Conservation (phyloP, 176 grass and related monocot species). For the Poa annua region DNA sequence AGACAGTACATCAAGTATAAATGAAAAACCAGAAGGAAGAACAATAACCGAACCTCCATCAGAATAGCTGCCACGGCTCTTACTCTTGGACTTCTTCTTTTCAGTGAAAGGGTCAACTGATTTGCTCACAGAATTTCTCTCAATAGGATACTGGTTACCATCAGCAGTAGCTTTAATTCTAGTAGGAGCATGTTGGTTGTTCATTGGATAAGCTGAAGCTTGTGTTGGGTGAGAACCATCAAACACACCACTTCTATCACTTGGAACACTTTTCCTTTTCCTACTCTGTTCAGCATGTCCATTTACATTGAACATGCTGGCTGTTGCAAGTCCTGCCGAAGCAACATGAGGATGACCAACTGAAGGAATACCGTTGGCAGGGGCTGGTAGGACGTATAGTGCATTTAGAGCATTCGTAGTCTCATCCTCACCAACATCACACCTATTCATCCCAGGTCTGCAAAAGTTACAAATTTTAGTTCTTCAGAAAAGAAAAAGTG, state of each 20-base stretch:
- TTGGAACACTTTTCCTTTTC: conserved; percentile 58
- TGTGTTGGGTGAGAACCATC: conserved; percentile 53
- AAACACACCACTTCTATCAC: conserved; percentile 36
- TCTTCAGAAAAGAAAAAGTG: conserved; percentile 33
- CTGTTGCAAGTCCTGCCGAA: conserved; percentile 44
- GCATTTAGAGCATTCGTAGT: conserved; percentile 87
- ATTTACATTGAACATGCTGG: conserved; percentile 38
- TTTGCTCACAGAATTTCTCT: conserved; percentile 56
- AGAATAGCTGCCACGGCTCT: conserved; percentile 63
- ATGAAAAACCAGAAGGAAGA: conserved; percentile 27
- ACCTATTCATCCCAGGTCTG: conserved; percentile 90
- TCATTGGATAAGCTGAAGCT: conserved; percentile 49
- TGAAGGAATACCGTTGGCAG: conserved; percentile 49
- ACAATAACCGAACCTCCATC: conserved; percentile 72
- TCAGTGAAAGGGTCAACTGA: conserved; percentile 57
- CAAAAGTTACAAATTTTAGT: conserved; percentile 41
- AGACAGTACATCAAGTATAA: conserved; percentile 23
- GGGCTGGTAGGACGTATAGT: conserved; percentile 63
- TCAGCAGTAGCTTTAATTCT: conserved; percentile 52
- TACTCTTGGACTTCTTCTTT: conserved; percentile 68
- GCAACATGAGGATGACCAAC: conserved; percentile 56
- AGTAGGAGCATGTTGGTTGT: conserved; percentile 50
- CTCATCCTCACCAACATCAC: conserved; percentile 85
- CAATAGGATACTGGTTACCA: conserved; percentile 43
- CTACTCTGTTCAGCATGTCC: conserved; percentile 54